A percentile compares a stretch with the other conserved stretches of the same genome.
phyloP scores from a whole-genome alignment of 2,329 filamentous ascomycete species.

The Alternaria rosae region DNA sequence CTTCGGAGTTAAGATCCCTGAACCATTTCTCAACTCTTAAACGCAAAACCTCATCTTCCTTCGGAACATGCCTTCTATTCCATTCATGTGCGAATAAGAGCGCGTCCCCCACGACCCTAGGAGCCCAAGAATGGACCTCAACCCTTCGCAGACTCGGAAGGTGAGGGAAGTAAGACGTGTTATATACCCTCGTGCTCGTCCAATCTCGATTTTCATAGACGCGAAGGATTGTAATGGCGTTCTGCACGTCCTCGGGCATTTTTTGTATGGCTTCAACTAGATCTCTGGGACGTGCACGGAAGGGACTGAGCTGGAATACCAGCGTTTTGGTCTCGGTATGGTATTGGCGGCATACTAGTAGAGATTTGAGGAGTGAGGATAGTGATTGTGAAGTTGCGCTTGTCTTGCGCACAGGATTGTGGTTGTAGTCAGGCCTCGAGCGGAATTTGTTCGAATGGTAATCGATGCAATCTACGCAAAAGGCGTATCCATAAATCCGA shows the following conservation, averaged over 20 bases:
- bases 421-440: not conserved
- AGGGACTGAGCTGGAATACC: rapidly evolving
- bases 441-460: not conserved
- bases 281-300: rapidly evolving
- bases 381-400: not conserved
- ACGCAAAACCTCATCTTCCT: not conserved
- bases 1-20: rapidly evolving
- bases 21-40: not conserved
- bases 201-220: not conserved
- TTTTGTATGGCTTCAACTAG: rapidly evolving
- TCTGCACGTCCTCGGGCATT: not conserved
- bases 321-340: not conserved
- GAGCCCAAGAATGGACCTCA: not conserved
- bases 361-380: rapidly evolving
- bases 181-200: too few species aligned
- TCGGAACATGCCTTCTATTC: not conserved
- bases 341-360: not conserved
- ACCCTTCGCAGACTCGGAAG: not conserved
- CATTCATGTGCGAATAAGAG: not conserved
- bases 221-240: not conserved
- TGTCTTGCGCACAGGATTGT: not conserved
- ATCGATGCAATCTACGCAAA: not conserved
- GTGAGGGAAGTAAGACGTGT: too few species aligned
- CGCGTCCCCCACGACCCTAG: not conserved
- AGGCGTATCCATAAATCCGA: not conserved